A percentile compares a stretch with the other conserved stretches of the same genome.
Evolutionary conservation across 1,139 yeast genomes (phyloP).

Genomic region (Schwanniomyces etchellsii): DNA sequence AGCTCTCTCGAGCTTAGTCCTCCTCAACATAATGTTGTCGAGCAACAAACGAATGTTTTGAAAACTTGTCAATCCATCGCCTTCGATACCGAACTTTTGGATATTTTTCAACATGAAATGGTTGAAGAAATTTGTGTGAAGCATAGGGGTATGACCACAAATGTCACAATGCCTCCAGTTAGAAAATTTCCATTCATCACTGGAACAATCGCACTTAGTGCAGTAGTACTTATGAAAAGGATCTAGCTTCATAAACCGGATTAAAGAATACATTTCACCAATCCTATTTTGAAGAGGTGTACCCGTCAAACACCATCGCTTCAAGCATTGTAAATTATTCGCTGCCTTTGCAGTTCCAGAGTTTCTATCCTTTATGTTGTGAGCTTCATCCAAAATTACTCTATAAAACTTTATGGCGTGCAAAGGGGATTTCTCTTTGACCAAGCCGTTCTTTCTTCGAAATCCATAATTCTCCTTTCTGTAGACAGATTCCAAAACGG

Average conservation of each 20-base stretch:
- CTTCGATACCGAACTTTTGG: constrained; percentile 75
- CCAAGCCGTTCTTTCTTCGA: constrained; percentile 59
- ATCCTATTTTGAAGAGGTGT: constrained; percentile 95
- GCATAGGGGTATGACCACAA: constrained; percentile 91
- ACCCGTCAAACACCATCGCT: constrained; percentile 89
- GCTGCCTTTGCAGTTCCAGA: constrained; percentile 94
- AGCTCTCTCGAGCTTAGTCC: constrained; percentile 93
- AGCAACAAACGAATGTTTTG: constrained; percentile 67
- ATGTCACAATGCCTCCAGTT: constrained; percentile 78
- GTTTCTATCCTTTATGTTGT: constrained; percentile 90
- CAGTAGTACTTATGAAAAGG: constrained; percentile 92
- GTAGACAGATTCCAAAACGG: constrained; percentile 82
- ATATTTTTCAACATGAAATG: constrained; percentile 92
- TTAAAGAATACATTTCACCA: constrained; percentile 90
- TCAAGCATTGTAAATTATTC: constrained; percentile 59
- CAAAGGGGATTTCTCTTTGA: constrained; percentile 70
- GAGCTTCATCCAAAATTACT: constrained; percentile 95
- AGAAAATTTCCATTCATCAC: constrained; percentile 76
- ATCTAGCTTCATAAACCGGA: constrained; percentile 72
- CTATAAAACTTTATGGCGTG: constrained; percentile 78
- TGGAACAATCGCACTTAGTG: constrained; percentile 80
- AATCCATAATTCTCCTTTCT: constrained; percentile 84
- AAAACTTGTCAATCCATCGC: constrained; percentile 77
- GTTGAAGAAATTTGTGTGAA: constrained; percentile 90
- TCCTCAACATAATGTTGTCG: constrained; percentile 78